Base-by-base conservation (phyloP, 2,329 filamentous ascomycete genomes). In the Phoma sp. region DNA sequence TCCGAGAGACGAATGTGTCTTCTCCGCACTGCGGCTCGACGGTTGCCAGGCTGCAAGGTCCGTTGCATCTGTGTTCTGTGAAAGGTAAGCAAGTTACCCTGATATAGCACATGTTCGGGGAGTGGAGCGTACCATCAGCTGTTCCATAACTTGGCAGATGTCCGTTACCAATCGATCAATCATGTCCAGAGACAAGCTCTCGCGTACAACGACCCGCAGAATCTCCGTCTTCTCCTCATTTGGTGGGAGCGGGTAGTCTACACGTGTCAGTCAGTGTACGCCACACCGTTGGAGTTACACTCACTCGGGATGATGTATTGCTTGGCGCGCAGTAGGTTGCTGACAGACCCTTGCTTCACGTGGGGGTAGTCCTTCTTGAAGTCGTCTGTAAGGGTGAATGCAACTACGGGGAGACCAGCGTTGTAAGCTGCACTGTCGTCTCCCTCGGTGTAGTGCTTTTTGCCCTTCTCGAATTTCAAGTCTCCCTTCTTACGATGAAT, bases 271-370 rank as follows among this genome's bases (percentile, higher is more conserved):
- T 30, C 36, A 53, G 12, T 25, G 20, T 25, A 45, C 32, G 46
- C 32, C 15, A 29, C 20, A 39, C 47, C 17, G 38, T 18, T 38
- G n/a, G 26, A 65, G n/a, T 6, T 21, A 18, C 10, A 69, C 77
- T 67, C 74, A 81, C 80, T 89, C 18, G 87, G 87, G 52, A 90
- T 86, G 55, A 90, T 89, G 77, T 88, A 90, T 72, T 89, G 85
- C 66, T 86, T 86, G 4, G 84, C 83, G 12, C 87, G 80, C 49
- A 89, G 73, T 33, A 90, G 73, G 15, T 87, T 84, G 47, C 83
- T 85, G 12, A 90, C 78, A 5, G 80, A 81, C 50, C 84, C 85
- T 72, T 90, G 87, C 73, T 86, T 84, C 55, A 89, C 77, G 60
- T 87, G 83, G 0, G 85, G 83, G 69, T 80, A 88, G 36, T 85